Evolutionary conservation across 257 asterid species (phyloP).

Genomic region (Gentiana straminea): DNA sequence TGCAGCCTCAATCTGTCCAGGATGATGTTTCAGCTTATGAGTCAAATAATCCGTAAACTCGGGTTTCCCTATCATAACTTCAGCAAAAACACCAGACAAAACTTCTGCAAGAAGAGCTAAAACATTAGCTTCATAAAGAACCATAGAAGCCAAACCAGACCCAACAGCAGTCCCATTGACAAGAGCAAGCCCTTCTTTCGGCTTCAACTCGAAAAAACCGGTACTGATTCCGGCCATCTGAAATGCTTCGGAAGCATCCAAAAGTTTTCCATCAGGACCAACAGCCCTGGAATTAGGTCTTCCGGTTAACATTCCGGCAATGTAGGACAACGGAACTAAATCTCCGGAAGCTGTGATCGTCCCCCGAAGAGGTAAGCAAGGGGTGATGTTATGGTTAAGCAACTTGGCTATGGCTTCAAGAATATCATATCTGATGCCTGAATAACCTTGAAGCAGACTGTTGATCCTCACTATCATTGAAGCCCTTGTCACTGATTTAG

Average conservation of each 20-base stretch:
- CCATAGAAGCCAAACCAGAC: slow-evolving; percentile 24
- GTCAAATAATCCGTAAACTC: slow-evolving; percentile 27
- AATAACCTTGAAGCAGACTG: slow-evolving; percentile 24
- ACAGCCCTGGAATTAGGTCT: slow-evolving; percentile 20
- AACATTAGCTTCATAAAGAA: slow-evolving; percentile 20
- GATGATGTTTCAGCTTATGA: slow-evolving; percentile 24
- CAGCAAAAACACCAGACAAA: slow-evolving; percentile 20
- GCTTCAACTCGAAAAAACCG: slow-evolving; percentile 19
- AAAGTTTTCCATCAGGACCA: slow-evolving; percentile 18
- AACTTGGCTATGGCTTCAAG: slow-evolving; percentile 20
- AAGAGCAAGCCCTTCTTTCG: slow-evolving; percentile 24
- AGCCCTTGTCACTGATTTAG: slow-evolving; percentile 21
- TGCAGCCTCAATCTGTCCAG: slow-evolving; percentile 28
- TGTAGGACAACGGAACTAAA: slow-evolving; percentile 23
- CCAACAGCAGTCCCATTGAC: slow-evolving; percentile 30
- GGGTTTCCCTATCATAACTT: slow-evolving; percentile 22
- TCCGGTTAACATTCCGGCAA: slow-evolving; percentile 20
- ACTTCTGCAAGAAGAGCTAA: slow-evolving; percentile 22
- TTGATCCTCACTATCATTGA: slow-evolving; percentile 22
- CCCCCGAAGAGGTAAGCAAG: slow-evolving; percentile 25
- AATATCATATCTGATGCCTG: slow-evolving; percentile 25
- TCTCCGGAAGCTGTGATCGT: slow-evolving; percentile 23
- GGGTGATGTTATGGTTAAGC: slow-evolving; percentile 22
- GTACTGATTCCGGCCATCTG: slow-evolving; percentile 12
- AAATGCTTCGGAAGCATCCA: slow-evolving; percentile 17